Base-by-base conservation (phyloP, 495 filamentous ascomycete species). In the Rhizodiscina lignyota region DNA sequence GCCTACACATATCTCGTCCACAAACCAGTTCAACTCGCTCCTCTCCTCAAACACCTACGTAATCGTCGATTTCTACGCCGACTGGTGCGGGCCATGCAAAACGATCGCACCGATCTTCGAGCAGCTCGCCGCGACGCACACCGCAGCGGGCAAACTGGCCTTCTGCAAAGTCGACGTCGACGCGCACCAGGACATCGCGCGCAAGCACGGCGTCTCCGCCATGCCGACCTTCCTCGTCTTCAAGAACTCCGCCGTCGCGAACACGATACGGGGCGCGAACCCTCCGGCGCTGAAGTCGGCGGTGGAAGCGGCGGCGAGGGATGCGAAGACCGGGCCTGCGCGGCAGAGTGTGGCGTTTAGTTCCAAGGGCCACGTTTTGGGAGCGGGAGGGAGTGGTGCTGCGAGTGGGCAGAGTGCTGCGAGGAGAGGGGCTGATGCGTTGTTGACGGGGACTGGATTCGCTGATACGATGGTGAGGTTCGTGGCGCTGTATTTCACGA, bases 141-240 rank as follows among this genome's bases (percentile, higher is more conserved):
- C 30, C 6, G 11, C 6, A 1, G 30, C 40, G 2, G 35, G 38
- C 18, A 37, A 36, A 18, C n/a, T 51, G 27, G 41, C 30, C 8
- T 51, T 51, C 32, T 41, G 42, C 3, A 51, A 51, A 28, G 38
- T 51, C 1, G 42, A 51, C 24, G 48, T 51, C 0, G 48, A 51
- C 21, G 34, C 35, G 5, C 38, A 45, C 18, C 37, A 32, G 11
- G 48, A 44, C 6, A 21, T 51, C 12, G 41, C 44, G 17, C 6
- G 2, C 20, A 28, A 41, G 34, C 45, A 48, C 32, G 41, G 35
- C 16, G 34, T 51, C 4, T 35, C 27, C n/a, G 41, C 48, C 47
- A 48, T 51, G 41, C 48, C 48, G 5, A 51, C 48, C 6, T 51
- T 51, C 24, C n/a, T 51, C 32, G n/a, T 51, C 18, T 41, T 51